Evolutionary conservation across 2,329 filamentous ascomycete genomes (phyloP), one percentile per base, ranked within the genome.

Genomic region (Aspergillus tanneri): DNA sequence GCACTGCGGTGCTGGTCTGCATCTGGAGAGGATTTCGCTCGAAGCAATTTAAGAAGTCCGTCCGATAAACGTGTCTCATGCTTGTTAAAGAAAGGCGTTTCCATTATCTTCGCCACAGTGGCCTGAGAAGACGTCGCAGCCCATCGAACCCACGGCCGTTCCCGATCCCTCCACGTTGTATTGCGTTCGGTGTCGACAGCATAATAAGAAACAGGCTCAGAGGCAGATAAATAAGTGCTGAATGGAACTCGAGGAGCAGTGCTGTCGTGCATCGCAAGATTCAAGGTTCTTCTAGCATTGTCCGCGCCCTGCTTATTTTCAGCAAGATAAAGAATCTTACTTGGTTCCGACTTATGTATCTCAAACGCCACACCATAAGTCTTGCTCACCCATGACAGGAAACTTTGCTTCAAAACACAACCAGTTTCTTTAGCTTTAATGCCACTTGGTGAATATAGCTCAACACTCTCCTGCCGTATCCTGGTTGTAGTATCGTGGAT

Each of bases 141-240:
- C 71, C 70, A 73, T 47, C 71, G 61, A 50, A 70, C 63, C 70
- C 70, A 73, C 24, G 56, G 35, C 19, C 61, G 64, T 39, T 62
- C 54, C 19, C 61, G 58, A 40, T 72, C 60, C 36, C 64, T 54
- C 59, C 65, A 69, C 8, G 64, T 57, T 8, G 59, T 51, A 45
- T 53, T 59, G 21, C 50, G 39, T 6, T 59, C 59, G 10, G 59
- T 55, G 11, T 52, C 49, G 23, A 66, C 55, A 37, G 52, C 46
- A 28, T 67, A 64, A 8, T 62, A 38, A 14, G 53, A 58, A 14
- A 65, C 60, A 3, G 50, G 41, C 36, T 66, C 56, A 0, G 61
- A 60, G 3, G 66, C 54, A 21, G 64, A 53, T 24, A 69, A 48
- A 48, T 72, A 70, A 5, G 69, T 69, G 37, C 64, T 62, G 34